Evolutionary conservation across 352 stramenopile genomes (phyloP).

Genomic region (Hyaloperonospora brassicae): DNA sequence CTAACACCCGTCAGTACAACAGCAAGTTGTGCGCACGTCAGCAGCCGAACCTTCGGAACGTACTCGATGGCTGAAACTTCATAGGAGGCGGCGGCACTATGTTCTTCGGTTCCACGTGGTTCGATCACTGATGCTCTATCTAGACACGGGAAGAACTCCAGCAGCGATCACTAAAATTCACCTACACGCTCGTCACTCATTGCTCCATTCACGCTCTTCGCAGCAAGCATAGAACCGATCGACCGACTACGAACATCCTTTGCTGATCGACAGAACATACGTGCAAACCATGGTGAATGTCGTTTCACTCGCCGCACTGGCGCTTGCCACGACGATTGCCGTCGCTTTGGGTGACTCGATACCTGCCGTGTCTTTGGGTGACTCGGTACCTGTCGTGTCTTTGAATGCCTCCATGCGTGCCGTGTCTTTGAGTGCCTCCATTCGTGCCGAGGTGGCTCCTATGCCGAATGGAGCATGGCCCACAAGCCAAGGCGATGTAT

Average conservation of each 20-base stretch:
- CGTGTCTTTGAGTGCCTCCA: slow-evolving; percentile 15
- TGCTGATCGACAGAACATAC: background rate
- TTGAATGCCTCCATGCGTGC: slow-evolving; percentile 1
- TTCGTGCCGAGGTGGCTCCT: slow-evolving; percentile 13
- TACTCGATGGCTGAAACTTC: too few relatives aligned
- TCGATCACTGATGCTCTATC: too few relatives aligned
- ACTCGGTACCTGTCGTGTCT: too few relatives aligned
- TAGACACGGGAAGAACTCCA: too few relatives aligned
- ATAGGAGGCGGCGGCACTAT: too few relatives aligned
- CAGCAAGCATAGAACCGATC: slow-evolving; percentile 1
- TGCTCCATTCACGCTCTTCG: slow-evolving; percentile 11
- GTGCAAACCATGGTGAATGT: slow-evolving; percentile 12
- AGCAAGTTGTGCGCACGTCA: too few relatives aligned
- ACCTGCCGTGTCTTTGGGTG: slow-evolving; percentile 1
- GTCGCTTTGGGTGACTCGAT: slow-evolving; percentile 17
- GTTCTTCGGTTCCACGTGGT: too few relatives aligned
- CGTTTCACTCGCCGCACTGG: slow-evolving; percentile 9
- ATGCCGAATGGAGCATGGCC: slow-evolving; percentile 30
- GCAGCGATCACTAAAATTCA: too few relatives aligned
- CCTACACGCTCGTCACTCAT: slow-evolving; percentile 1
- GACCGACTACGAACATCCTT: slow-evolving; percentile 1
- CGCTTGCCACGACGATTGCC: slow-evolving; percentile 6
- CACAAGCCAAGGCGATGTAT: slow-evolving; percentile 20
- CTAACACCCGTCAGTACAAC: too few relatives aligned
- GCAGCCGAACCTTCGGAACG: too few relatives aligned